Evolutionary conservation across 1,139 yeast genomes (phyloP), one percentile per base, ranked within the genome.

Genomic region (Pichia sp.): DNA sequence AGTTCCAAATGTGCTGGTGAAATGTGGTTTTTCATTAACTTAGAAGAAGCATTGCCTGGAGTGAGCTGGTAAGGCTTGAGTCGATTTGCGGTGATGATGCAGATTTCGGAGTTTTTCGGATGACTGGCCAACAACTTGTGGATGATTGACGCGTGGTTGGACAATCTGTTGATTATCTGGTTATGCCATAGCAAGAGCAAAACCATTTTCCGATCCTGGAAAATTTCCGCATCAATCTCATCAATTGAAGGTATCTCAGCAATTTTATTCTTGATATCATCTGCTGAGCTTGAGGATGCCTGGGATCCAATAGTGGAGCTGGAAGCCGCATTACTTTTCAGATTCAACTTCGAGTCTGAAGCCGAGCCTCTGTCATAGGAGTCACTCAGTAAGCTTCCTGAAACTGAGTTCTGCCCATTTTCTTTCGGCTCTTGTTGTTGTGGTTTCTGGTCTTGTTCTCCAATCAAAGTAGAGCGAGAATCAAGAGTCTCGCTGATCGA

Each of bases 181-280:
- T 60, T 52, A 45, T 62, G 62, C 71, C 71, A 68, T 16, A 67
- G 56, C 48, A 66, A 52, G 4, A 66, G 53, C 29, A 68, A 49
- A 4, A 65, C 55, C 3, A 61, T 59, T 45, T 63, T 56, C 7
- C 64, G 62, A 53, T 67, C 70, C 46, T 66, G 67, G 36, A 66
- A 64, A 50, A 65, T 52, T 36, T 58, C 61, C 6, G 48, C 45
- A 40, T 57, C 58, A 3, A 61, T 48, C 17, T 51, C 34, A 6
- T 57, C 51, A 7, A 60, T 49, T 29, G 59, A 33, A 2, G 60
- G 61, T 16, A 58, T 41, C 6, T 45, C 16, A 2, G 47, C 20
- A 31, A 51, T 20, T 24, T 49, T 49, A 9, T 3, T 27, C 16
- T 41, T 45, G 29, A 45, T 8, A 29, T 53, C 40, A 5, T 34